These are phyloP conservation scores for Rhizomucor pusillus DNA, from an alignment of 371 early-diverging fungal genomes.

Conservation along the genomic window DNA sequence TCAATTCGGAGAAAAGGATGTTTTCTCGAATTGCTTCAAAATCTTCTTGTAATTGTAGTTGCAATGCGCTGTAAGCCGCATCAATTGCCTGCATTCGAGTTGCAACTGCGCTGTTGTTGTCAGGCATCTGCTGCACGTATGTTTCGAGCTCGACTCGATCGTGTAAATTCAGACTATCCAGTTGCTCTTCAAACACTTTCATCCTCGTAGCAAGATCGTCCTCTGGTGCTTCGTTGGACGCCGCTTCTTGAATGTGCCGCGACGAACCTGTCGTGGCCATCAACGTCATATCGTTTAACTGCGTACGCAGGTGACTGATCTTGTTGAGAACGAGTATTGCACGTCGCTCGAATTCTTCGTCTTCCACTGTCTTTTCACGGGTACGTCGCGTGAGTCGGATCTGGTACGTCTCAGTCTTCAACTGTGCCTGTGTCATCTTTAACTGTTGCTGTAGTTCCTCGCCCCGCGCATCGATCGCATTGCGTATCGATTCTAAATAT, in stretches of 20 bases:
- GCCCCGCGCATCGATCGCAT: slow-evolving; percentile 6
- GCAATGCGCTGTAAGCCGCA: slow-evolving; percentile 26
- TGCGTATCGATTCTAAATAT: slow-evolving; percentile 9
- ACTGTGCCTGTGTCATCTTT: slow-evolving; percentile 4
- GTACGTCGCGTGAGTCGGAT: slow-evolving; percentile 9
- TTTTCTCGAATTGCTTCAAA: slow-evolving; percentile 12
- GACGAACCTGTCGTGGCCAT: slow-evolving; percentile 3
- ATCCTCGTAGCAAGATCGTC: slow-evolving; percentile 8
- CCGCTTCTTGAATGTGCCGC: neutral
- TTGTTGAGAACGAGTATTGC: slow-evolving; percentile 12
- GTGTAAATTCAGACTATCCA: slow-evolving; percentile 5
- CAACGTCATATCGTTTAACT: slow-evolving; percentile 20
- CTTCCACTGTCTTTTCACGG: slow-evolving; percentile 11
- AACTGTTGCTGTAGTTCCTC: neutral
- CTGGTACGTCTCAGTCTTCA: slow-evolving; percentile 5
- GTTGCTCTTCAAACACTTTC: slow-evolving; percentile 9
- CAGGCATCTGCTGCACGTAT: slow-evolving; percentile 7
- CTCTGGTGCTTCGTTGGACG: neutral
- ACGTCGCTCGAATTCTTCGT: slow-evolving; percentile 18
- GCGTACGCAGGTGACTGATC: slow-evolving; percentile 14
- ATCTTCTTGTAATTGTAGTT: slow-evolving; percentile 12
- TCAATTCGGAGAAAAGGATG: slow-evolving; percentile 8
- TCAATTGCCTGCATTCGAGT: slow-evolving; percentile 26
- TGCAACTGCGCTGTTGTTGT: slow-evolving; percentile 10
- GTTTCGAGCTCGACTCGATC: slow-evolving; percentile 12